These are phyloP conservation scores for Agapanthus africanus DNA, from an alignment of 106 monocot genomes.

Conservation along the genomic window DNA sequence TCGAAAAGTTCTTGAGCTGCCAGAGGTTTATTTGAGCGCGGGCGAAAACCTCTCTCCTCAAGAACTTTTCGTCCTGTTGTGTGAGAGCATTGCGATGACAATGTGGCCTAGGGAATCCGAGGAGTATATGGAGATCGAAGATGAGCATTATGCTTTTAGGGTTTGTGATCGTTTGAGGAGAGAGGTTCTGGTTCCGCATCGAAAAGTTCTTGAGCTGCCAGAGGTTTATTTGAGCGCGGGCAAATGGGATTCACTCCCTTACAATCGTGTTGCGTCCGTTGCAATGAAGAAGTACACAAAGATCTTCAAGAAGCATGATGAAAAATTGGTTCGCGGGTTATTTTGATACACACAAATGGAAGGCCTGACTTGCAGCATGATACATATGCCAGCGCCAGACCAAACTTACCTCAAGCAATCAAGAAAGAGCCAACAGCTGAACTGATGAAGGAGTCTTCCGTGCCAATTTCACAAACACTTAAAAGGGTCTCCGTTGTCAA, in stretches of 20 bases:
- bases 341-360: too few relatives aligned
- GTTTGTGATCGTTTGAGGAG: slow-evolving; percentile 50
- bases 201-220: slow-evolving; percentile 44
- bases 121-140: slow-evolving; percentile 25
- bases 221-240: slow-evolving; percentile 55
- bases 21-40: slow-evolving; percentile 60
- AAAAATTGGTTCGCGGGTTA: slow-evolving; percentile 34
- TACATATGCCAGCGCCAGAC: too few relatives aligned
- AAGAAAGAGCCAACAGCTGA: too few relatives aligned
- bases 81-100: slow-evolving; percentile 58
- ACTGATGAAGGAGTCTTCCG: too few relatives aligned
- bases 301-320: slow-evolving; percentile 48
- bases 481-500: too few relatives aligned
- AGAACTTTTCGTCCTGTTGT: slow-evolving; percentile 61
- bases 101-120: slow-evolving; percentile 47
- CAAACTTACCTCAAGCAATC: too few relatives aligned
- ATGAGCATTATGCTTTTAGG: slow-evolving; percentile 63
- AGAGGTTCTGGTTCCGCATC: slow-evolving; percentile 57
- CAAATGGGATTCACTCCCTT: slow-evolving; percentile 48
- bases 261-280: slow-evolving; percentile 72
- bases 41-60: too few relatives aligned
- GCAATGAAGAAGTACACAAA: slow-evolving; percentile 77
- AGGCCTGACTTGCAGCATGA: too few relatives aligned
- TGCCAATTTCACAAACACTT: too few relatives aligned
- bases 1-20: slow-evolving; percentile 42